Evolutionary conservation across 257 asterid genomes (phyloP).

Genomic region (Solanum ossicruentum): DNA sequence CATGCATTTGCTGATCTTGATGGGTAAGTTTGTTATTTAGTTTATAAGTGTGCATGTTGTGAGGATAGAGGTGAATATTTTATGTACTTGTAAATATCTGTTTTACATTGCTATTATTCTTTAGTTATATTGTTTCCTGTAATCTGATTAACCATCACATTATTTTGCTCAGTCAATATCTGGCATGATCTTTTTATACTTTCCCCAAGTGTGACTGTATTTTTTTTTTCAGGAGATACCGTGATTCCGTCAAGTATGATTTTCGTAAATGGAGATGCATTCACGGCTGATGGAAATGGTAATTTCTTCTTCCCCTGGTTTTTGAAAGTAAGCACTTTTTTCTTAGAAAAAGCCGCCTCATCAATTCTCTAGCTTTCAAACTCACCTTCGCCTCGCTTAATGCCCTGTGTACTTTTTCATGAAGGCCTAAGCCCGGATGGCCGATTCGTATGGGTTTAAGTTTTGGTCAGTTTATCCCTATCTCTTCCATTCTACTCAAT

Average conservation of each 20-base stretch:
- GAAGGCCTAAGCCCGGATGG: background rate
- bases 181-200: background rate
- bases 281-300: conserved; percentile 25
- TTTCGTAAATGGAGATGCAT: conserved; percentile 5
- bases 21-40: too few relatives aligned
- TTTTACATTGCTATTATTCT: background rate
- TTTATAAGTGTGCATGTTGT: background rate
- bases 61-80: background rate
- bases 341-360: background rate
- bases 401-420: background rate
- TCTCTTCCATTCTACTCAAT: too few relatives aligned
- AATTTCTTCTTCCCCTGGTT: conserved; percentile 1
- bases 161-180: background rate
- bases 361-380: background rate
- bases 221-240: background rate
- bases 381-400: background rate
- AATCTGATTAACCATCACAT: background rate
- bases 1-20: too few relatives aligned
- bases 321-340: background rate
- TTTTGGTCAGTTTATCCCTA: background rate
- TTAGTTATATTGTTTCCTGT: background rate
- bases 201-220: background rate
- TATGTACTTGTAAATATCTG: background rate
- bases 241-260: background rate
- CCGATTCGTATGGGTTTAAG: background rate